Evolutionary conservation across 2,329 filamentous ascomycete species (phyloP), one percentile per base, ranked within the genome.

Genomic region (Ceratocystis harringtonii): DNA sequence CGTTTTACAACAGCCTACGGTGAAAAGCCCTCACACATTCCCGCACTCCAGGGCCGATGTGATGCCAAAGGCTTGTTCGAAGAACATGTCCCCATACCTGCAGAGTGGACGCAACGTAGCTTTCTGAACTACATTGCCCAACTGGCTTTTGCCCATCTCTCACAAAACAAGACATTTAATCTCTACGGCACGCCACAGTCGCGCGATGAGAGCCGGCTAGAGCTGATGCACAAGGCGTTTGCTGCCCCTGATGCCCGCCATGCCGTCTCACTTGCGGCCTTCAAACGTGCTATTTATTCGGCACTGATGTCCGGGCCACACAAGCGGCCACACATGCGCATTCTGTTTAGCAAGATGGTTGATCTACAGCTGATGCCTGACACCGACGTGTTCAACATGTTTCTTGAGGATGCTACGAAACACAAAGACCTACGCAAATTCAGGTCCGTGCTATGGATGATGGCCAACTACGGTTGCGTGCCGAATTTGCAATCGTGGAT

Each of bases 401-500:
- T 82, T 68, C 74, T 80, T 15, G 73, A 73, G 15, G 73, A 75
- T 2, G 74, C 76, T 55, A 75, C 75, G 8, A 71, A 73, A 62
- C 74, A 74, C 44, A 73, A 73, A 44, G 75, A 81, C 68, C 70
- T 78, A 41, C 71, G 68, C 30, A 76, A 75, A 68, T 82, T 81
- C 69, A 70, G 76, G 65, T 68, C 69, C 2, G 72, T 75, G 1
- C 69, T 81, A 17, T 68, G 71, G 17, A 72, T 74, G 66, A 81
- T 82, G 79, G 67, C 72, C 28, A 64, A 68, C 5, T 72, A 73
- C 12, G 75, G 74, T 61, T 73, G 76, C 57, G 68, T 69, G 32
- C 78, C 79, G 3, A 77, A 80, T 61, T 70, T 77, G 2, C 71
- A 72, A 17, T 81, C 80, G 0, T 82, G 80, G 80, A 69, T 78